These are phyloP conservation scores for Stentor roeselii DNA, from an alignment of 73 alveolate species.

Conservation along the genomic window DNA sequence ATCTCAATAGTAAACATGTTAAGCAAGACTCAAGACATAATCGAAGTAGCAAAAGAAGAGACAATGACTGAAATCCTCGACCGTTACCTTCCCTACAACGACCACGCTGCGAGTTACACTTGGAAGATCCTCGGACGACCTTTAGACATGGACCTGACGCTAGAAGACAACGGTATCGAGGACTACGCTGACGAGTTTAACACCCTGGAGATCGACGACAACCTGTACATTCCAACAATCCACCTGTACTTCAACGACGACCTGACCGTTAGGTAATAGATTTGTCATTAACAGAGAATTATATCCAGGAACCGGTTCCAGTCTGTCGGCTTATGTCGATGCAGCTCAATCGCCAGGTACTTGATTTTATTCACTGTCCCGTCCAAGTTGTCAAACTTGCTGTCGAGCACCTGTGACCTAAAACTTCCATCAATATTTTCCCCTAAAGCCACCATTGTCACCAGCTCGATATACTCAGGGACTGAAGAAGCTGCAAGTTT, in stretches of 20 bases:
- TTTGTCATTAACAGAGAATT: no score
- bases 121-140: conserved; percentile 98
- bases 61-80: conserved; percentile 91
- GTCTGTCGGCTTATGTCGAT: conserved; percentile 61
- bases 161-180: conserved; percentile 97
- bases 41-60: conserved; percentile 94
- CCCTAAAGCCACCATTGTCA: no score
- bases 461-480: no score
- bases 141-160: conserved; percentile 95
- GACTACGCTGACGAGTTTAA: conserved; percentile 92
- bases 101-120: conserved; percentile 95
- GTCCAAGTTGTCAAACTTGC: no score
- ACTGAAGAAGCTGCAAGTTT: no score
- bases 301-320: no score
- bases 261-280: conserved; percentile 85
- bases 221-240: conserved; percentile 95
- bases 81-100: conserved; percentile 84
- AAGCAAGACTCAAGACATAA: conserved; percentile 87
- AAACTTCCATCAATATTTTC: no score
- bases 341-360: conserved; percentile 61
- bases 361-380: conserved; percentile 42
- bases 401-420: no score
- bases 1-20: conserved; percentile 87
- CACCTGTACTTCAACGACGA: conserved; percentile 98
- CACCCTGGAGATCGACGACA: conserved; percentile 82